Percentiles rank a stretch among this genome's conserved stretches.
These are phyloP conservation scores for Pholiota molesta DNA, from an alignment of 768 basidiomycete species.

Conservation along the genomic window DNA sequence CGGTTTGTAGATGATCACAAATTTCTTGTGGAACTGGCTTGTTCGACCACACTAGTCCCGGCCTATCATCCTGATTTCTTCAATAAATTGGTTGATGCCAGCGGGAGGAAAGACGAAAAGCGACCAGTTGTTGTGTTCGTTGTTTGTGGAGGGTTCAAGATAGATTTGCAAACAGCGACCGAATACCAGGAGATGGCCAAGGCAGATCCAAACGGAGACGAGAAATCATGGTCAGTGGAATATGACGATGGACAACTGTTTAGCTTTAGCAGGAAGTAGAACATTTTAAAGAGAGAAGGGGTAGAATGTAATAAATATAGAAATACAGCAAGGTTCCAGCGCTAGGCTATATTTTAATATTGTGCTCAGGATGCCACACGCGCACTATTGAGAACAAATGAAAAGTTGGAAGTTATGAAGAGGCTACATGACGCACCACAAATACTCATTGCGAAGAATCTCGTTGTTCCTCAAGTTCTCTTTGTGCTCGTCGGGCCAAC, in stretches of 20 bases:
- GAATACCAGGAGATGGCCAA: slow-evolving; percentile 49
- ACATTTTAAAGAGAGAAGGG: slow-evolving; percentile 1
- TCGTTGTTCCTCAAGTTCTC: slow-evolving; percentile 37
- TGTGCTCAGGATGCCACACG: slow-evolving; percentile 9
- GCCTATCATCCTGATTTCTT: slow-evolving; percentile 65
- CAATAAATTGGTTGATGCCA: slow-evolving; percentile 46
- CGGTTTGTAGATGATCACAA: slow-evolving; percentile 68
- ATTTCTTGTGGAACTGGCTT: slow-evolving; percentile 73
- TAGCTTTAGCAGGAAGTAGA: slow-evolving; percentile 24
- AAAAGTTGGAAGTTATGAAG: neutral
- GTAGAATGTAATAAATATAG: neutral
- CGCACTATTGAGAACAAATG: neutral
- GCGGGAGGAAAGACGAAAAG: slow-evolving; percentile 21
- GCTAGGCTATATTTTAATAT: slow-evolving; percentile 12
- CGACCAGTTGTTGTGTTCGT: slow-evolving; percentile 58
- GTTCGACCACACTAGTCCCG: slow-evolving; percentile 67
- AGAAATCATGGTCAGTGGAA: slow-evolving; percentile 37
- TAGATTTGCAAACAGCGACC: slow-evolving; percentile 53
- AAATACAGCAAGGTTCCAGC: slow-evolving; percentile 1
- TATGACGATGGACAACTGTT: slow-evolving; percentile 43
- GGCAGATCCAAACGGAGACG: slow-evolving; percentile 29
- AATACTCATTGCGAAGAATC: slow-evolving; percentile 5
- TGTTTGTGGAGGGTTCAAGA: slow-evolving; percentile 74
- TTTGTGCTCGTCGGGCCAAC: slow-evolving; percentile 48
- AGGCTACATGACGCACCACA: neutral